These are phyloP conservation scores for Cryomyces minteri DNA, from an alignment of 495 filamentous ascomycete genomes.

Conservation along the genomic window DNA sequence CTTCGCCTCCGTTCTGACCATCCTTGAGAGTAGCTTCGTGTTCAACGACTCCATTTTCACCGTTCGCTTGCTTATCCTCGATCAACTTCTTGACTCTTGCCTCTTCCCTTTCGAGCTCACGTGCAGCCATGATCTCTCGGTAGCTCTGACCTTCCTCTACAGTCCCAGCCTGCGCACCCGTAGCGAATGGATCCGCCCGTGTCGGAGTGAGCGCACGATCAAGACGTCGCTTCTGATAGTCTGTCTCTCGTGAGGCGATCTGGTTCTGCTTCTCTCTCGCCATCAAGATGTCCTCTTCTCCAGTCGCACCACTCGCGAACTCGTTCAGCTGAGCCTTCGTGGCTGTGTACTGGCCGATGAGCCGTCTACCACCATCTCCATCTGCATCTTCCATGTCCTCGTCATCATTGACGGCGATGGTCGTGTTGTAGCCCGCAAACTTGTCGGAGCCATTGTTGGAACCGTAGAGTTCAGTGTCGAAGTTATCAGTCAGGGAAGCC, in stretches of 20 bases:
- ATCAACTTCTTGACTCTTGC: conserved; percentile 70
- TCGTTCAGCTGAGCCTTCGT: conserved; percentile 83
- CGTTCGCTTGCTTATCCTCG: conserved; percentile 48
- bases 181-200: conserved; percentile 73
- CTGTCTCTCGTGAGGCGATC: conserved; percentile 83
- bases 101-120: conserved; percentile 89
- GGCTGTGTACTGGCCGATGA: conserved; percentile 96
- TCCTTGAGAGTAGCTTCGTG: conserved; percentile 56
- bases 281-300: conserved; percentile 79
- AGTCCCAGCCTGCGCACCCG: conserved; percentile 48
- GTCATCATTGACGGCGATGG: conserved; percentile 59
- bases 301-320: conserved; percentile 67
- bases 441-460: conserved; percentile 51
- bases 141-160: conserved; percentile 62
- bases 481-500: conserved; percentile 83
- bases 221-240: conserved; percentile 92
- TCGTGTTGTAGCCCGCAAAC: conserved; percentile 79
- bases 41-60: conserved; percentile 37
- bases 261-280: conserved; percentile 76
- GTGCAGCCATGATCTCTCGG: conserved; percentile 74
- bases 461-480: conserved; percentile 88
- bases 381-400: conserved; percentile 68
- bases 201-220: conserved; percentile 70
- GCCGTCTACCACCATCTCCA: conserved; percentile 48
- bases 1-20: conserved; percentile 42